These are phyloP conservation scores for Pythium periplocum DNA, from an alignment of 352 stramenopile species.

Conservation along the genomic window DNA sequence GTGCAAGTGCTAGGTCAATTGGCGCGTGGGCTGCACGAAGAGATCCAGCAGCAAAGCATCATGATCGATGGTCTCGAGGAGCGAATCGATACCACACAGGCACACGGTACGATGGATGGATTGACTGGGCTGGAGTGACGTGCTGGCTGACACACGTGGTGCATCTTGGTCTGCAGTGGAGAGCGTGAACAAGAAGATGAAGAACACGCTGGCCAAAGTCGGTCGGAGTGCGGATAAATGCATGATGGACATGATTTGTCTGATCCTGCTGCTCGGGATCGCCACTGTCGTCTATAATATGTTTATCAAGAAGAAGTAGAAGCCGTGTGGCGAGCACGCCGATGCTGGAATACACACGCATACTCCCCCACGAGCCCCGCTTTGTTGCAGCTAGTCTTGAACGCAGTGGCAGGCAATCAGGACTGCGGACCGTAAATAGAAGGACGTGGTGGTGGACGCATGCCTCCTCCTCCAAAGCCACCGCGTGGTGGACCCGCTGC, in stretches of 20 bases:
- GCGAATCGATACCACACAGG: slow-evolving; percentile 73
- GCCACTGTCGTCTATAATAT: slow-evolving; percentile 85
- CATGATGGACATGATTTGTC: slow-evolving; percentile 90
- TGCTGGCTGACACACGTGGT: background rate
- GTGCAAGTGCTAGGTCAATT: slow-evolving; percentile 77
- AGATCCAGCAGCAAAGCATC: slow-evolving; percentile 82
- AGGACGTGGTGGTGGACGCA: slow-evolving; percentile 35
- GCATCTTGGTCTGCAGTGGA: slow-evolving; percentile 36
- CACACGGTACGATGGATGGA: slow-evolving; percentile 38
- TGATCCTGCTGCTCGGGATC: slow-evolving; percentile 81
- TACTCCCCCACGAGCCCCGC: slow-evolving; percentile 1
- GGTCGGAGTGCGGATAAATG: slow-evolving; percentile 76
- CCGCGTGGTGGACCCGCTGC: slow-evolving; percentile 40
- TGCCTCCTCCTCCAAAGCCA: slow-evolving; percentile 28
- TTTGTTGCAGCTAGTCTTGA: background rate
- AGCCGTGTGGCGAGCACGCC: background rate
- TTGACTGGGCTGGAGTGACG: background rate
- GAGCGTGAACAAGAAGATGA: slow-evolving; percentile 84
- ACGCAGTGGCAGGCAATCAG: background rate
- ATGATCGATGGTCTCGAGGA: slow-evolving; percentile 84
- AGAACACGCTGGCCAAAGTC: slow-evolving; percentile 68
- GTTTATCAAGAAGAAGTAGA: slow-evolving; percentile 74
- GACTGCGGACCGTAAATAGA: slow-evolving; percentile 67
- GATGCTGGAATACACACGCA: background rate
- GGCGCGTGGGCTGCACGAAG: slow-evolving; percentile 73